A percentile compares a stretch with the other conserved stretches of the same genome.
These are phyloP conservation scores for Suillus occidentalis DNA, from an alignment of 768 basidiomycete genomes.

Conservation along the genomic window DNA sequence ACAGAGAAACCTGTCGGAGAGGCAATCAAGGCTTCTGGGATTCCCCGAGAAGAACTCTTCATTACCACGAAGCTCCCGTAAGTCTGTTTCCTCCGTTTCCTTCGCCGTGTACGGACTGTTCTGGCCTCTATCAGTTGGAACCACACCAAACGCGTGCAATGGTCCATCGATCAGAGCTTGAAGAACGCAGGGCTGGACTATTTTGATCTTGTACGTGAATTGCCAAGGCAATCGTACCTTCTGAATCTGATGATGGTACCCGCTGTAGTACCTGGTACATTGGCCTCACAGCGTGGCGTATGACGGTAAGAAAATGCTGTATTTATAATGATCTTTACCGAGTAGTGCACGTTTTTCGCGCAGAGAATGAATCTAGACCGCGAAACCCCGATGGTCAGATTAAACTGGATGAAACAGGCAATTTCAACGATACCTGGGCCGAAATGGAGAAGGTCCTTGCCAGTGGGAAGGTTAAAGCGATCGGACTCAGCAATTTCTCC, in stretches of 20 bases:
- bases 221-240: slow-evolving; percentile 16
- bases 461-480: slow-evolving; percentile 26
- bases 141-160: slow-evolving; percentile 35
- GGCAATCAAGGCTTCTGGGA: slow-evolving; percentile 44
- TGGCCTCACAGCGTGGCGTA: slow-evolving; percentile 32
- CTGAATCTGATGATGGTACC: slow-evolving; percentile 21
- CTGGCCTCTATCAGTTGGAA: slow-evolving; percentile 11
- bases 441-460: slow-evolving; percentile 24
- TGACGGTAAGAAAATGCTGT: slow-evolving; percentile 13
- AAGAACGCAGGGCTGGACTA: slow-evolving; percentile 43
- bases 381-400: slow-evolving; percentile 20
- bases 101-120: no score
- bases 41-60: slow-evolving; percentile 47
- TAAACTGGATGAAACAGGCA: slow-evolving; percentile 18
- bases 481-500: slow-evolving; percentile 36
- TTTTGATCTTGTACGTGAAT: slow-evolving; percentile 42
- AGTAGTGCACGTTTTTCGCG: neutral
- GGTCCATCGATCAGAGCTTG: slow-evolving; percentile 44
- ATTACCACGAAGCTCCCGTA: slow-evolving; percentile 51
- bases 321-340: neutral
- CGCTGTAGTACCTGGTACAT: slow-evolving; percentile 38
- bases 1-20: slow-evolving; percentile 49
- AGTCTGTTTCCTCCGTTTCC: neutral
- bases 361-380: slow-evolving; percentile 12
- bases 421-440: slow-evolving; percentile 29